phyloP scores from a whole-genome alignment of 495 filamentous ascomycete species.

The Penicillium daleae region DNA sequence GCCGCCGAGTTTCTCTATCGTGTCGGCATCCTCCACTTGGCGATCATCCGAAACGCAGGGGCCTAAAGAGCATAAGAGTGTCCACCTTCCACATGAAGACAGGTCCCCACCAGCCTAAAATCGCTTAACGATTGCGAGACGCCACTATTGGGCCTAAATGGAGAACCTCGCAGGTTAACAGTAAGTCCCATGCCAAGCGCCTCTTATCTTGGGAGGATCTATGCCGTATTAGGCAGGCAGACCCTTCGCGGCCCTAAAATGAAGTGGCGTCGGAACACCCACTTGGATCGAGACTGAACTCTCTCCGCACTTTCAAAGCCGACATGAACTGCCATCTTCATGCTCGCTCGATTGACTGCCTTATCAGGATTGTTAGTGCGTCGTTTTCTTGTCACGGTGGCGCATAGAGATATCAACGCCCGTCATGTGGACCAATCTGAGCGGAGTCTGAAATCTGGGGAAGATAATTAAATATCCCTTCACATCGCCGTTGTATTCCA shows the following conservation, averaged over 20 bases:
- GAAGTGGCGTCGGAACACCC: conserved; percentile 1
- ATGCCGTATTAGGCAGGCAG: conserved; percentile 18
- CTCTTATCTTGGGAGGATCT: neutral
- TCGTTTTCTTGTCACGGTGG: conserved; percentile 2
- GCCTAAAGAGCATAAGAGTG: neutral
- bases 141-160: neutral
- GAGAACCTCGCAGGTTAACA: neutral
- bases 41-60: neutral
- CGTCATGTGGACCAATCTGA: conserved; percentile 18
- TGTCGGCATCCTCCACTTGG: neutral
- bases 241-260: conserved; percentile 6
- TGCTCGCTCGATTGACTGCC: neutral
- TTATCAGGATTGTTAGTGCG: neutral
- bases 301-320: conserved; percentile 8
- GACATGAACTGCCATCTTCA: conserved; percentile 9
- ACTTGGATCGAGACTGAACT: neutral
- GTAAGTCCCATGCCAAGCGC: neutral
- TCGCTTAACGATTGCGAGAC: neutral
- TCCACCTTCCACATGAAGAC: neutral
- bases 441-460: conserved; percentile 1
- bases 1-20: neutral
- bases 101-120: neutral
- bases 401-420: conserved; percentile 7
- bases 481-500: neutral
- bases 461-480: conserved; percentile 13